Conservation (phyloP, 305 asterid genomes). For the Plantago lanceolata region DNA sequence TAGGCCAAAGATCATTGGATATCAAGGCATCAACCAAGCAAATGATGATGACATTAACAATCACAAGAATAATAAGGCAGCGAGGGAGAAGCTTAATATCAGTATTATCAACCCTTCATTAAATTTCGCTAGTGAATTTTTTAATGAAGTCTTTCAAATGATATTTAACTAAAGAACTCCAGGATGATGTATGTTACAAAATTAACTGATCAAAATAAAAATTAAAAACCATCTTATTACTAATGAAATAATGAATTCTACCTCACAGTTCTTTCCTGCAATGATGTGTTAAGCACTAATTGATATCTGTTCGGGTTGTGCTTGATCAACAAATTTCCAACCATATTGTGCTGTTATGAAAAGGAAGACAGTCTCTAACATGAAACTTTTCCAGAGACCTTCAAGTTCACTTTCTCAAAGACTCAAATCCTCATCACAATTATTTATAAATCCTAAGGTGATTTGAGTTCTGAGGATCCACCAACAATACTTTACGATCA, state of each 20-base stretch:
- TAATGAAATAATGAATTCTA: neutral
- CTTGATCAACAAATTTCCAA: neutral
- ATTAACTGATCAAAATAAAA: neutral
- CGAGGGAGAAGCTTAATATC: neutral
- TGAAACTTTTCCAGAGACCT: no score
- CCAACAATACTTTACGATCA: neutral
- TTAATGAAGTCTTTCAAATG: neutral
- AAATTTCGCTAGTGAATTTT: neutral
- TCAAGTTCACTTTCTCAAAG: neutral
- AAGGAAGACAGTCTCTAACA: no score
- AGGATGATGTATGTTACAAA: neutral
- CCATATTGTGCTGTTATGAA: no score
- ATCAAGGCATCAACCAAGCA: slow-evolving; percentile 15
- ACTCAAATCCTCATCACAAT: slow-evolving; percentile 14
- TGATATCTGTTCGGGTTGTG: neutral
- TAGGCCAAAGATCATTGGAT: slow-evolving; percentile 17
- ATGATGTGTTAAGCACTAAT: neutral
- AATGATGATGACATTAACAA: slow-evolving; percentile 9
- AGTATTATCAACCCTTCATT: neutral
- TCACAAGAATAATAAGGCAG: no score
- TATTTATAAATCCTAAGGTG: slow-evolving; percentile 7
- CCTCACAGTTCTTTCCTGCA: neutral
- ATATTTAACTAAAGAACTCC: neutral
- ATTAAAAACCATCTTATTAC: neutral
- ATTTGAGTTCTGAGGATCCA: neutral